phyloP scores from a whole-genome alignment of 2,329 filamentous ascomycete species.

The Aspergillus calidoustus region DNA sequence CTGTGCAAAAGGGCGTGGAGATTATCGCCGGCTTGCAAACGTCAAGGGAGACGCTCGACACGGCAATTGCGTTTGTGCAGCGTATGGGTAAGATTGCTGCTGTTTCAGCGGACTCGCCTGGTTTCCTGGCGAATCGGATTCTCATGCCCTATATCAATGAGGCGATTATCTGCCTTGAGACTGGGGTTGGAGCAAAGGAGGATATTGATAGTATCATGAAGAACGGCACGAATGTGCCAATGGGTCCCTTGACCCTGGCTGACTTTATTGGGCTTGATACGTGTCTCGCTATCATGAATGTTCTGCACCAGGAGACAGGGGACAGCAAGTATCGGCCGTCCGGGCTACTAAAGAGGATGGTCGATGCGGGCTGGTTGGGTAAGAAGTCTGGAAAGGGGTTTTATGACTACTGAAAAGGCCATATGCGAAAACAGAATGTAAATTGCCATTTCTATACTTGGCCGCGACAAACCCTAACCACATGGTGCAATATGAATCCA shows the following conservation, averaged over 20 bases:
- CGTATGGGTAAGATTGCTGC: constrained; percentile 93
- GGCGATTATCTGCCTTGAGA: constrained; percentile 93
- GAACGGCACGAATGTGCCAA: constrained; percentile 97
- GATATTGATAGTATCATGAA: constrained; percentile 99
- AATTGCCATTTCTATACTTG: no score
- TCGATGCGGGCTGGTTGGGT: constrained; percentile 94
- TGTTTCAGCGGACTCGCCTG: constrained; percentile 84
- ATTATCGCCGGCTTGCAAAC: constrained; percentile 96
- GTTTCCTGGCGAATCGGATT: constrained; percentile 95
- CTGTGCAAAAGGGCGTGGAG: constrained; percentile 94
- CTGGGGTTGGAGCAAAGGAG: constrained; percentile 83
- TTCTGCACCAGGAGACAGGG: constrained; percentile 85
- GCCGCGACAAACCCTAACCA: no score
- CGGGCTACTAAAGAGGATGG: constrained; percentile 89
- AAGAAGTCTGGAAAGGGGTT: constrained; percentile 98
- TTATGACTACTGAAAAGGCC: constrained; percentile 72
- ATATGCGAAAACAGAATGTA: not conserved
- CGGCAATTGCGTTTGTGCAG: constrained; percentile 82
- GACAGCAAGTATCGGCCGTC: constrained; percentile 95
- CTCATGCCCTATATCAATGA: constrained; percentile 99
- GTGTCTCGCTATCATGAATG: constrained; percentile 95
- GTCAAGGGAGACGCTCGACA: constrained; percentile 77
- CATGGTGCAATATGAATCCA: not conserved
- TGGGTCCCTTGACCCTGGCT: constrained; percentile 91
- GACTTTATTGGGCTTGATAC: constrained; percentile 98